These are phyloP conservation scores for Sisymbrium altissimum DNA, from an alignment of 345 rosid species.

Conservation along the genomic window DNA sequence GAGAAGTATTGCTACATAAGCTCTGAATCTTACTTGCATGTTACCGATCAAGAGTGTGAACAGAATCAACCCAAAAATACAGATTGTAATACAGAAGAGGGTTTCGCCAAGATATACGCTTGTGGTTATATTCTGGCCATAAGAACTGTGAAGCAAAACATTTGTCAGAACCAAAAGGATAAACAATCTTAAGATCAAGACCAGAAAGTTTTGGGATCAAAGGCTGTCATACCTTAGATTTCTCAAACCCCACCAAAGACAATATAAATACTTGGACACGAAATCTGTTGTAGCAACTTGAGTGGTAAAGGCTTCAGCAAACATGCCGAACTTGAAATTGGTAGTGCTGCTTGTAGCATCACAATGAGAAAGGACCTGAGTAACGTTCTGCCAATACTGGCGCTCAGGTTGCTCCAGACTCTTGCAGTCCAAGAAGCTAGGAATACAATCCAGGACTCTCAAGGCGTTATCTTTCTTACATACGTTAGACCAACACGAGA, in stretches of 20 bases:
- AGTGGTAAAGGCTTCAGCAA: constrained; percentile 64
- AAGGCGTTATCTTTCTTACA: constrained; percentile 47
- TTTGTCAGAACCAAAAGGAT: not conserved
- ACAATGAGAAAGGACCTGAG: constrained; percentile 51
- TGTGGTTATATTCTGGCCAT: constrained; percentile 77
- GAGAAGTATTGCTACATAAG: not conserved
- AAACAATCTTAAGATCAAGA: not conserved
- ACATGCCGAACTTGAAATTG: constrained; percentile 68
- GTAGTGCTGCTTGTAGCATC: constrained; percentile 46
- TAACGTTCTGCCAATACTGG: constrained; percentile 63
- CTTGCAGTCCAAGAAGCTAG: constrained; percentile 60
- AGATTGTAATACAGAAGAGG: constrained; percentile 58
- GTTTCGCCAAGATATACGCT: constrained; percentile 73
- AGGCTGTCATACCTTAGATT: constrained; percentile 54
- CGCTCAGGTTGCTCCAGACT: constrained; percentile 47
- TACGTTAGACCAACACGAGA: constrained; percentile 65
- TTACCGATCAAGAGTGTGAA: constrained; percentile 84
- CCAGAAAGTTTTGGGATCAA: not conserved
- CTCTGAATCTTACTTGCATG: constrained; percentile 67
- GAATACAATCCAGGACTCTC: constrained; percentile 49
- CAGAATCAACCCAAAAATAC: constrained; percentile 65
- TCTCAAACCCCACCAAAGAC: constrained; percentile 94
- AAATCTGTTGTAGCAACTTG: constrained; percentile 56
- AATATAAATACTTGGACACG: constrained; percentile 58
- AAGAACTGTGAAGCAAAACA: constrained; percentile 48